phyloP scores from a whole-genome alignment of 495 filamentous ascomycete species.

The Lasiosphaeria miniovina region DNA sequence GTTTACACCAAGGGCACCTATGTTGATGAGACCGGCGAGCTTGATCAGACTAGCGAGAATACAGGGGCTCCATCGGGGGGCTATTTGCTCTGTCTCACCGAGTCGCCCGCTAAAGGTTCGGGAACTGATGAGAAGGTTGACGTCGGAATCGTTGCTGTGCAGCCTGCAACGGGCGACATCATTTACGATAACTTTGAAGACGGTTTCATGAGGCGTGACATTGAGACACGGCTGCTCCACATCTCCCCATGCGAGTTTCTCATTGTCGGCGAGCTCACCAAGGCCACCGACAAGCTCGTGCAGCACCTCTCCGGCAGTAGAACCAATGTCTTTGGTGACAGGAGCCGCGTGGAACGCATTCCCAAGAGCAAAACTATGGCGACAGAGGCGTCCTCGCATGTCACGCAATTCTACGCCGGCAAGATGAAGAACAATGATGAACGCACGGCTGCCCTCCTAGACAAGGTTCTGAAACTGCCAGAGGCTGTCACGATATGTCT shows the following conservation, averaged over 20 bases:
- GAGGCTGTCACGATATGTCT: conserved; percentile 88
- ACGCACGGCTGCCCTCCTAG: conserved; percentile 60
- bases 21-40: conserved; percentile 86
- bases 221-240: conserved; percentile 90
- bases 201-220: conserved; percentile 95
- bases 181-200: conserved; percentile 97
- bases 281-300: conserved; percentile 89
- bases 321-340: conserved; percentile 91
- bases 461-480: conserved; percentile 80
- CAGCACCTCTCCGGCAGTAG: conserved; percentile 82
- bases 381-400: conserved; percentile 80
- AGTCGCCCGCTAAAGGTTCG: conserved; percentile 77
- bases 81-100: conserved; percentile 90
- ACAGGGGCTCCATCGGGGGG: conserved; percentile 72
- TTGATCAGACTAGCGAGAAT: conserved; percentile 53
- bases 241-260: conserved; percentile 95
- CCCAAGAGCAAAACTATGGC: conserved; percentile 78
- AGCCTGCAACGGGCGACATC: conserved; percentile 92
- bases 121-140: conserved; percentile 92
- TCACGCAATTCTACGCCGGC: conserved; percentile 89
- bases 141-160: conserved; percentile 89
- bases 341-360: conserved; percentile 76
- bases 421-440: conserved; percentile 65
- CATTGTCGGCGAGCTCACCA: conserved; percentile 90
- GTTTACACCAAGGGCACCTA: conserved; percentile 99